Evolutionary conservation across 2,329 filamentous ascomycete species (phyloP).

Genomic region (Claviceps fusiformis): DNA sequence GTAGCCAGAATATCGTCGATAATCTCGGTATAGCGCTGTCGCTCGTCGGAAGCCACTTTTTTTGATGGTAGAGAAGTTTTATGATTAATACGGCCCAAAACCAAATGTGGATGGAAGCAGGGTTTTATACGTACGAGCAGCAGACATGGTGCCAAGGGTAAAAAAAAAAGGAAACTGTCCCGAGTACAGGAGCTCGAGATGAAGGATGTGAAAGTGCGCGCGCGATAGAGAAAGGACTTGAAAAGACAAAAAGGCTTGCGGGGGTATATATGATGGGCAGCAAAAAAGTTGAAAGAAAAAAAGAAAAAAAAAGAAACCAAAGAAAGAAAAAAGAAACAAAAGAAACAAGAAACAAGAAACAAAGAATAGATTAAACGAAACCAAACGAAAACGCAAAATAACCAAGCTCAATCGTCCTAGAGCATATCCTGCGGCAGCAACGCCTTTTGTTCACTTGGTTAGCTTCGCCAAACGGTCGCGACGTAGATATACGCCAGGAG

Average conservation of each 20-base stretch:
- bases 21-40: conserved; percentile 38
- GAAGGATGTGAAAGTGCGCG: background rate
- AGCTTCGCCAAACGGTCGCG: background rate
- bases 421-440: conserved; percentile 7
- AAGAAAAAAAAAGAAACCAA: background rate
- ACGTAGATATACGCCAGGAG: background rate
- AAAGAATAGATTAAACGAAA: background rate
- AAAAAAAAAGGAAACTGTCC: background rate
- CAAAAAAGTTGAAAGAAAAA: background rate
- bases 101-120: background rate
- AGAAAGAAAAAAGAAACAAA: background rate
- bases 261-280: background rate
- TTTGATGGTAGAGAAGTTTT: background rate
- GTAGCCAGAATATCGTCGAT: conserved; percentile 46
- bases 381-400: background rate
- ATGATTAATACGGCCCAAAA: background rate
- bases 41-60: conserved; percentile 37
- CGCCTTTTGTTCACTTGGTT: background rate
- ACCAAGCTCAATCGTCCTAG: conserved; percentile 2
- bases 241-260: background rate
- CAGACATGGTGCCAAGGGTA: conserved; percentile 10
- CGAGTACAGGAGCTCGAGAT: background rate
- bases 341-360: background rate
- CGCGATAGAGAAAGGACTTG: background rate
- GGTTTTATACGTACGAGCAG: conserved; percentile 10